Evolutionary conservation across 2,329 filamentous ascomycete genomes (phyloP).

Genomic region (Pezicula carpinea): DNA sequence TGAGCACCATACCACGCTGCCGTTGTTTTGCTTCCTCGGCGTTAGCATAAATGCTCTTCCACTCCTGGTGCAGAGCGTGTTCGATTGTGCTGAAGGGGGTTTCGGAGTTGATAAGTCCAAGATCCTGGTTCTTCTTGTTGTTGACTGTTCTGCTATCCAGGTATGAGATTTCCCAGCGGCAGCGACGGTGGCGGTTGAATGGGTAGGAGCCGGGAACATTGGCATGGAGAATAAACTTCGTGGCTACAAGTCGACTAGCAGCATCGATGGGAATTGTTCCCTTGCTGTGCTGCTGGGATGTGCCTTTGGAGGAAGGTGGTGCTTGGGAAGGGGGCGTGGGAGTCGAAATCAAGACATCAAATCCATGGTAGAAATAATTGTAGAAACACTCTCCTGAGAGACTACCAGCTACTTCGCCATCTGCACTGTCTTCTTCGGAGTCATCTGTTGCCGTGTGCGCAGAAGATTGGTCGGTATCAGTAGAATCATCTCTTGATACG

Average conservation of each 20-base stretch:
- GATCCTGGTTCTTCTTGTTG: slow-evolving; percentile 33
- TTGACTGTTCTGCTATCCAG: slow-evolving; percentile 24
- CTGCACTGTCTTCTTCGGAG: slow-evolving; percentile 58
- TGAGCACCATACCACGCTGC: slow-evolving; percentile 78
- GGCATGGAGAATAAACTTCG: slow-evolving; percentile 88
- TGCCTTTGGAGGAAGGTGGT: slow-evolving; percentile 45
- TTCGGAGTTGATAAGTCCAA: slow-evolving; percentile 45
- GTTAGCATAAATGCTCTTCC: slow-evolving; percentile 61
- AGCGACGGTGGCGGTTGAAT: slow-evolving; percentile 89
- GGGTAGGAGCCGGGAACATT: slow-evolving; percentile 95
- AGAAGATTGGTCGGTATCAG: slow-evolving; percentile 73
- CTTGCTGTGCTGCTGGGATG: slow-evolving; percentile 21
- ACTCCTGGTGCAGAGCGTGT: slow-evolving; percentile 60
- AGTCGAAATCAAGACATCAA: slow-evolving; percentile 86
- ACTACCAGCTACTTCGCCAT: slow-evolving; percentile 49
- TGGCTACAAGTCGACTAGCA: slow-evolving; percentile 71
- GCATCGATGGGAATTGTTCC: slow-evolving; percentile 18
- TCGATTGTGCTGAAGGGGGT: slow-evolving; percentile 73
- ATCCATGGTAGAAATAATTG: slow-evolving; percentile 95
- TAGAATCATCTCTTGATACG: slow-evolving; percentile 46
- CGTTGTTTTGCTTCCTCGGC: slow-evolving; percentile 45
- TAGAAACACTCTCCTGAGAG: slow-evolving; percentile 79
- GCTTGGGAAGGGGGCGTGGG: slow-evolving; percentile 60
- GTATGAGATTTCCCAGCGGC: slow-evolving; percentile 75
- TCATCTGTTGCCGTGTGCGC: slow-evolving; percentile 67